phyloP scores from a whole-genome alignment of 2,329 filamentous ascomycete species.

The Phaeosphaeria sp. region DNA sequence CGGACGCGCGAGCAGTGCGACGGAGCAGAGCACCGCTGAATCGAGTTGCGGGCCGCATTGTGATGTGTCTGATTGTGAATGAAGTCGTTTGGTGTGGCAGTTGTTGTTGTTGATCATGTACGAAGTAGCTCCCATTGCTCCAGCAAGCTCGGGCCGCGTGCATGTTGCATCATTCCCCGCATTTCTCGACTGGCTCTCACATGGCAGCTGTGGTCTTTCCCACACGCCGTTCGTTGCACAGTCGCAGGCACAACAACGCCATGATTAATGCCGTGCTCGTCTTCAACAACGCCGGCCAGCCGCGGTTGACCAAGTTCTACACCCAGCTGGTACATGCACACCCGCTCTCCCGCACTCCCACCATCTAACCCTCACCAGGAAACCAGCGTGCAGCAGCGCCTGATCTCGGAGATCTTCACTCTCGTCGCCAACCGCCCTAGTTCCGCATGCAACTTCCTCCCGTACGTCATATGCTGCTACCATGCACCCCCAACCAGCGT shows the following conservation, averaged over 20 bases:
- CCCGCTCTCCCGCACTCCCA: not conserved
- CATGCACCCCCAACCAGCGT: constrained; percentile 13
- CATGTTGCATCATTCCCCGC: constrained; percentile 2
- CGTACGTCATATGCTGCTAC: constrained; percentile 58
- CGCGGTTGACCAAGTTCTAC: constrained; percentile 97
- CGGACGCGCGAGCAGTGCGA: constrained; percentile 25
- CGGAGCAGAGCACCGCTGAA: constrained; percentile 28
- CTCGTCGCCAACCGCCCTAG: constrained; percentile 89
- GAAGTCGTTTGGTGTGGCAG: constrained; percentile 1
- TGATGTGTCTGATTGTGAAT: constrained; percentile 2
- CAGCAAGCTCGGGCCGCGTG: not conserved
- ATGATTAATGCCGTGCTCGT: constrained; percentile 99
- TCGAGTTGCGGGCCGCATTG: constrained; percentile 35
- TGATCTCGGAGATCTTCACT: constrained; percentile 96
- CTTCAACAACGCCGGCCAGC: constrained; percentile 98
- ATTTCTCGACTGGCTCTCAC: not conserved
- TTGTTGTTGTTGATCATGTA: constrained; percentile 2
- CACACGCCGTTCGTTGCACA: too few species aligned
- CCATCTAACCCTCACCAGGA: constrained; percentile 64
- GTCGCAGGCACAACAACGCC: constrained; percentile 9
- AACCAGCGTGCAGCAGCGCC: constrained; percentile 93
- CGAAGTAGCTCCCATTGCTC: not conserved
- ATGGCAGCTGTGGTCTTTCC: too few species aligned
- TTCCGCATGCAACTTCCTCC: constrained; percentile 97
- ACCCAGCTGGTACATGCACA: constrained; percentile 77